Evolutionary conservation across 257 asterid species (phyloP).

Genomic region (Ligustrum vulgare): DNA sequence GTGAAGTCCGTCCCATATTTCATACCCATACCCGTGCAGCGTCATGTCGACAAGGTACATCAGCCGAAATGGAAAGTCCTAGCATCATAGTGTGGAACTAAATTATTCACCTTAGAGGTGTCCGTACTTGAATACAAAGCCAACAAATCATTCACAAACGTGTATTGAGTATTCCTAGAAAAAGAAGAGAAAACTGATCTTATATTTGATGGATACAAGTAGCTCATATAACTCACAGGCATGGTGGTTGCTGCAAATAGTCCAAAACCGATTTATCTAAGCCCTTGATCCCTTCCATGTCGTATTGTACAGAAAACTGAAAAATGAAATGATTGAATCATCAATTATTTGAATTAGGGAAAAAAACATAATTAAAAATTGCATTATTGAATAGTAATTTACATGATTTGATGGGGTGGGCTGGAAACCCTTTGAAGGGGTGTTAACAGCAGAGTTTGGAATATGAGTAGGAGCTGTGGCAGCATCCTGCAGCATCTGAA

Average conservation of each 20-base stretch:
- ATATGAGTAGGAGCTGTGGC: slow-evolving; percentile 38
- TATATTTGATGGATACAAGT: slow-evolving; percentile 11
- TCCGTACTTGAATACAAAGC: background rate
- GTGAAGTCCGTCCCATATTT: too few species aligned
- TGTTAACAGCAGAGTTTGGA: slow-evolving; percentile 49
- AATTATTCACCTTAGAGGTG: background rate
- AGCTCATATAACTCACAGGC: slow-evolving; percentile 56
- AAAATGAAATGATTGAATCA: slow-evolving; percentile 23
- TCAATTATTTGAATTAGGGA: slow-evolving; percentile 6
- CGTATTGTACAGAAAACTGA: slow-evolving; percentile 55
- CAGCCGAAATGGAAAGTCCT: too few species aligned
- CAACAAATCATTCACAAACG: slow-evolving; percentile 15
- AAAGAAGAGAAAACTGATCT: slow-evolving; percentile 12
- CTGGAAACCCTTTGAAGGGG: slow-evolving; percentile 67
- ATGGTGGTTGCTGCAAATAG: slow-evolving; percentile 63
- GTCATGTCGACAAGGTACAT: too few species aligned
- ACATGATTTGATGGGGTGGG: slow-evolving; percentile 45
- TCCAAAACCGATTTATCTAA: slow-evolving; percentile 41
- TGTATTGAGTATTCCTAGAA: slow-evolving; percentile 11
- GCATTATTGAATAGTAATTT: slow-evolving; percentile 18
- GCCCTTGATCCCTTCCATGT: slow-evolving; percentile 48
- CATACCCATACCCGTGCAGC: too few species aligned
- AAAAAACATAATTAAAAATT: background rate
- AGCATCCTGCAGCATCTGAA: slow-evolving; percentile 59
- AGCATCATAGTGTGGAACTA: background rate